Evolutionary conservation across 2,329 filamentous ascomycete genomes (phyloP), one percentile per base, ranked within the genome.

Genomic region (Fusarium brevicatenulatum): DNA sequence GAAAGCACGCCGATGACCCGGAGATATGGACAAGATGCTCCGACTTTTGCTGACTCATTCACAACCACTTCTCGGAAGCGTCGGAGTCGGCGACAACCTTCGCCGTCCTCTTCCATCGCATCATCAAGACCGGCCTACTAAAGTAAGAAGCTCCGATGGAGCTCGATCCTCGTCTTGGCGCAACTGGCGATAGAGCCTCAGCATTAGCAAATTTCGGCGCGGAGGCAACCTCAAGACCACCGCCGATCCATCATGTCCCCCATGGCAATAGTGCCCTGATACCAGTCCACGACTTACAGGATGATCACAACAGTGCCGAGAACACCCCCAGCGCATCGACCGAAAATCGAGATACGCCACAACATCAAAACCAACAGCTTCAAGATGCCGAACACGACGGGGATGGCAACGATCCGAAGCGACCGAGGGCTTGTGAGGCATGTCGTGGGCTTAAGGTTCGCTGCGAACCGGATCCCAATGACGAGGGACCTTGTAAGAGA

Each of bases 381-480:
- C 64, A 69, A 43, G 65, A 75, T 39, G 44, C 65, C 30, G 77
- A 73, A 36, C 56, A 60, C 34, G 77, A 72, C 36, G 61, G 54
- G 10, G 77, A 75, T 37, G 79, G 76, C 34, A 73, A 63, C 58
- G 91, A 92, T 46, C 83, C 88, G 39, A 93, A 92, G 80, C 89
- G 92, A 63, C 87, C 90, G 8, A 88, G 92, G 34, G 92, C 92
- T 39, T 95, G 92, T 81, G 92, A 95, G 79, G 90, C 91, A 6
- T 95, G 92, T 78, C 90, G 92, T 50, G 89, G 90, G 30, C 85
- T 95, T 57, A 95, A 95, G 81, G 95, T 97, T 67, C 92, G 94
- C 74, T 97, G 95, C 83, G 94, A 97, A 78, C 91, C 92, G 30
- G 92, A 95, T 73, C 86, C 87, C 23, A 88, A 91, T 54, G 84